Evolutionary conservation across 495 filamentous ascomycete species (phyloP).

Genomic region (Xylaria nigripes): DNA sequence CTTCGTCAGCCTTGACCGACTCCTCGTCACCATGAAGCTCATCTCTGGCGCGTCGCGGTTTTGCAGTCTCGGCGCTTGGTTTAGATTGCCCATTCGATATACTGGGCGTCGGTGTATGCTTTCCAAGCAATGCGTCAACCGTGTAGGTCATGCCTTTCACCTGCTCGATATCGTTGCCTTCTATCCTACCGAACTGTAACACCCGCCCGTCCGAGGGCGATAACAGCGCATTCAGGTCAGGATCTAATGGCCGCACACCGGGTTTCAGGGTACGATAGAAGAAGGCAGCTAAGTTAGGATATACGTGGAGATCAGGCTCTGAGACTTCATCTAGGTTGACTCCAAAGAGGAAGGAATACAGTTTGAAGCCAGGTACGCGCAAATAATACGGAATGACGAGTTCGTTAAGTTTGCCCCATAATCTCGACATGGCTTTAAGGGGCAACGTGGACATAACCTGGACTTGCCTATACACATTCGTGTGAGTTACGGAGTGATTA

Average conservation of each 20-base stretch:
- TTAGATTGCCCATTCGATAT: conserved; percentile 24
- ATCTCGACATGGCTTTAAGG: conserved; percentile 81
- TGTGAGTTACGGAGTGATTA: not conserved
- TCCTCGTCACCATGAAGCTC: conserved; percentile 45
- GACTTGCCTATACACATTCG: conserved; percentile 57
- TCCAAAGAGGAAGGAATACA: conserved; percentile 88
- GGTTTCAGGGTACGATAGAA: conserved; percentile 94
- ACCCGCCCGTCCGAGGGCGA: conserved; percentile 86
- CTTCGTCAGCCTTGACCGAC: conserved; percentile 66
- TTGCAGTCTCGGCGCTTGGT: conserved; percentile 7
- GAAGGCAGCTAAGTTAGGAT: conserved; percentile 90
- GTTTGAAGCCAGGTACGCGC: conserved; percentile 85
- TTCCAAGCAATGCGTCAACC: conserved; percentile 82
- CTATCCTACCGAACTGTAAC: conserved; percentile 85
- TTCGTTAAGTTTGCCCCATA: conserved; percentile 97
- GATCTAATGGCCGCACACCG: conserved; percentile 78
- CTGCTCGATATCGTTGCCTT: conserved; percentile 92
- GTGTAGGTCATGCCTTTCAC: conserved; percentile 98
- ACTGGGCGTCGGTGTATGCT: conserved; percentile 41
- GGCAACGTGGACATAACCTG: conserved; percentile 94
- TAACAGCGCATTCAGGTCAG: conserved; percentile 66
- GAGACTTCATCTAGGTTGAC: conserved; percentile 85
- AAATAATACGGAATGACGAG: conserved; percentile 82
- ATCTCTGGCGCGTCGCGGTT: conserved; percentile 12
- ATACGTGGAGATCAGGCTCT: conserved; percentile 78